Evolutionary conservation across 1,139 yeast genomes (phyloP), one percentile per base, ranked within the genome.

Genomic region (Yamadazyma membranifaciens): DNA sequence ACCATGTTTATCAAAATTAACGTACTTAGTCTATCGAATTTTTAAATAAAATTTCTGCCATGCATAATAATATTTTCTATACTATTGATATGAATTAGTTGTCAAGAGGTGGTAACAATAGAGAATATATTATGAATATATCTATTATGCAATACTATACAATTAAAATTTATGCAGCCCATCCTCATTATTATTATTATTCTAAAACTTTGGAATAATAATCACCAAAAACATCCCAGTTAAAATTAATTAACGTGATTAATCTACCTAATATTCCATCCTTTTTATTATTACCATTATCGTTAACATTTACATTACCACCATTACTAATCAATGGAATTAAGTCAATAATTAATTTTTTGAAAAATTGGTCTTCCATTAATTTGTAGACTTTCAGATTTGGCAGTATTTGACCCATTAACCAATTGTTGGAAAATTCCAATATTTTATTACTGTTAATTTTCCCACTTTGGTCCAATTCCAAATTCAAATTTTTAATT

Each of bases 351-450:
- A 65, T 59, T 43, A 80, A 66, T 44, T 69, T 73, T 45, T 75
- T 75, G 59, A 83, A 81, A 16, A 81, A 70, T 48, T 82, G 80
- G 37, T 74, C 73, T 63, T 88, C 96, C 75, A 88, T 73, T 40
- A 87, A 72, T 11, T 84, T 83, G 60, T 88, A 88, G 34, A 88
- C 84, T 41, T 79, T 81, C n/a, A 92, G 82, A 48, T 69, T 69
- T 36, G 96, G 96, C 61, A 87, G 95, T 17, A 89, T 83, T 61
- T 88, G 95, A 56, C 84, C 85, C 40, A 84, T 70, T 37, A 88
- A 71, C 96, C 96, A 88, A 50, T 82, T 80, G 59, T 80, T 78
- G 38, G 87, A 80, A 60, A 88, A 83, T 37, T 69, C 70, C 10
- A 74, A 71, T 37, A 75, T 44, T 13, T 51, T 51, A 20, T 44